phyloP scores from a whole-genome alignment of 2,329 filamentous ascomycete species.

The Fusarium subtropicale region DNA sequence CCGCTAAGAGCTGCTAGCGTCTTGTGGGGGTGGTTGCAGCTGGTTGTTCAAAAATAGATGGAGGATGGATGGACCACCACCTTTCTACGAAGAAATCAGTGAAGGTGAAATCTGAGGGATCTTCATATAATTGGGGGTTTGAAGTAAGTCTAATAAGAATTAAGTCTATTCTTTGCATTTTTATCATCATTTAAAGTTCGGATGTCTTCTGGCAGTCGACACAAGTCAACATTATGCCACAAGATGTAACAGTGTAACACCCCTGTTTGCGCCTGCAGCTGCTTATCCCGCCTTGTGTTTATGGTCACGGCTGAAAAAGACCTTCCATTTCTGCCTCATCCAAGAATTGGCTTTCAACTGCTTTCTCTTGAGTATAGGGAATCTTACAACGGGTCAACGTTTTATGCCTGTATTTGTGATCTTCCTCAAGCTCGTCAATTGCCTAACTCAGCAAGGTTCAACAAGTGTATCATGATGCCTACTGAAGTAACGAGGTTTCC shows the following conservation, averaged over 20 bases:
- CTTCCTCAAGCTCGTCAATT: background rate
- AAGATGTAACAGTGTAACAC: background rate
- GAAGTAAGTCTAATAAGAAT: too few relatives aligned
- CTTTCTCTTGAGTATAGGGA: background rate
- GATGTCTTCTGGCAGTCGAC: background rate
- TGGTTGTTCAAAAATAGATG: slow-evolving; percentile 26
- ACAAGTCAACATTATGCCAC: background rate
- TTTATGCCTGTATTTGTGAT: too few relatives aligned
- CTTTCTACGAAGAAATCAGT: background rate
- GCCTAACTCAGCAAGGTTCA: background rate
- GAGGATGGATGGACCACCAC: slow-evolving; percentile 7
- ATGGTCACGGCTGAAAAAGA: background rate
- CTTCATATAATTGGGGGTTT: background rate
- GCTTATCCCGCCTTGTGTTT: background rate
- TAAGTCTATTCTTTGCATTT: background rate
- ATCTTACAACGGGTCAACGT: background rate
- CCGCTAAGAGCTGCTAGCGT: slow-evolving; percentile 37
- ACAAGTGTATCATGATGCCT: background rate
- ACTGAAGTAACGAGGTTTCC: background rate
- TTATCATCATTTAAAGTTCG: background rate
- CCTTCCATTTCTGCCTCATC: background rate
- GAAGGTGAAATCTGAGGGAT: background rate
- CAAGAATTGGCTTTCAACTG: background rate
- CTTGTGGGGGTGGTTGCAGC: slow-evolving; percentile 23
- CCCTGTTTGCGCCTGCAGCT: background rate